phyloP scores from a whole-genome alignment of 192 early-diverging fungal genomes.

The Gaertneriomyces sp. region DNA sequence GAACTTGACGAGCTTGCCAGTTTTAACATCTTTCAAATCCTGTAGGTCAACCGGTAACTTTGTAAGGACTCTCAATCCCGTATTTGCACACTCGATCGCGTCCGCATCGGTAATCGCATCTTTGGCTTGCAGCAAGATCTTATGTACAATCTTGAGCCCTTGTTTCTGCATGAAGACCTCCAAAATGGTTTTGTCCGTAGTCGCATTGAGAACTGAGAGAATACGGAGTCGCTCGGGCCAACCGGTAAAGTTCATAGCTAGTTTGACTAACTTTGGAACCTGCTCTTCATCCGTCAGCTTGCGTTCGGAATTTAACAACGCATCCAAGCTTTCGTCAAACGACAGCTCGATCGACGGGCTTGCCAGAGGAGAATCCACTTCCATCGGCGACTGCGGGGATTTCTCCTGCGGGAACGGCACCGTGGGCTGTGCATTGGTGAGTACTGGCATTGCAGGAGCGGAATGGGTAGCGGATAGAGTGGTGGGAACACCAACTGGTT shows the following conservation, averaged over 20 bases:
- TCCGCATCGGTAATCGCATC: constrained; percentile 2
- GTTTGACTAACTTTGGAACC: not conserved
- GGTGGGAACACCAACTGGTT: too few relatives aligned
- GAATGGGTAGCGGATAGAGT: too few relatives aligned
- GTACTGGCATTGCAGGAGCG: too few relatives aligned
- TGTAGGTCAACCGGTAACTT: constrained; percentile 13
- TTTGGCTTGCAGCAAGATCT: constrained; percentile 24
- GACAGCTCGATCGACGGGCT: too few relatives aligned
- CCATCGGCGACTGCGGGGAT: too few relatives aligned
- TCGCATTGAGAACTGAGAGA: not conserved
- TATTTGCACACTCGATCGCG: constrained; percentile 1
- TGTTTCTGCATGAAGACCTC: constrained; percentile 1
- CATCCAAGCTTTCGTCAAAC: not conserved
- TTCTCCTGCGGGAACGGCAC: too few relatives aligned
- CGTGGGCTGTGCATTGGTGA: too few relatives aligned
- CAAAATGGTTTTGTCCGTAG: not conserved
- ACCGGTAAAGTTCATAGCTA: not conserved
- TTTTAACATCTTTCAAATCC: constrained; percentile 22
- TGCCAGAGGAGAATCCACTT: too few relatives aligned
- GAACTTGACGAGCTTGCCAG: constrained; percentile 24
- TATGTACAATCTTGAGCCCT: constrained; percentile 13
- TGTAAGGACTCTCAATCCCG: constrained; percentile 8
- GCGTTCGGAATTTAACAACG: not conserved
- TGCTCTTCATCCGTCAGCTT: not conserved
- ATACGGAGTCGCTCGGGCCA: not conserved